Evolutionary conservation across 805 yeast species (phyloP), one percentile per base, ranked within the genome.

Genomic region (Candida chilensis): DNA sequence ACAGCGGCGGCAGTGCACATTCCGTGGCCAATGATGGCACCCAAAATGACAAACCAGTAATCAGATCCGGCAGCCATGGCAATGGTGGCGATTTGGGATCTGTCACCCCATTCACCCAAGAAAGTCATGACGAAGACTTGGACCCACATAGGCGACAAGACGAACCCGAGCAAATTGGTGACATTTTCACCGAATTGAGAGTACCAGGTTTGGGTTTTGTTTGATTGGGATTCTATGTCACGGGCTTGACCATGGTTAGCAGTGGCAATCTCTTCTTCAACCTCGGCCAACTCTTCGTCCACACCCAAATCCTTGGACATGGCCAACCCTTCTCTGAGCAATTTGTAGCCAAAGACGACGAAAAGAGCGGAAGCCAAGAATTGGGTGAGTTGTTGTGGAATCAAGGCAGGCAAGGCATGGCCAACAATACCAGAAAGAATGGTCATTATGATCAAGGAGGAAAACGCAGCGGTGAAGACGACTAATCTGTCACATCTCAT

Each of bases 61-160:
- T 87, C 82, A 27, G 86, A 78, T 24, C 96, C 96, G 1, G 98
- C 95, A 31, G 97, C 96, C 94, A 92, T 82, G 24, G 97, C 97
- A 45, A 92, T 87, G 20, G 96, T 92, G 27, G 96, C 95, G 33
- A 92, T 86, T 60, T 92, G 99, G 9, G 96, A 87, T 47, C 98
- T 77, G 56, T 92, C 99, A 30, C 99, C 99, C 94, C 97, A 87
- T 60, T 92, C 99, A 37, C 96, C 98, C 29, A 92, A 61, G 53
- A 92, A 92, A 4, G 95, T 85, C 97, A 92, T 90, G 32, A 76
- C 75, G 49, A 92, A 92, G 4, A 90, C 90, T 62, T 90, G 96
- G 40, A 87, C 79, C 88, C 95, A 92, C 7, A 78, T 60, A 3
- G 98, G 97, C 3, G 95, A 81, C 33, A 90, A 61, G 4, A 86